A percentile compares a stretch with the other conserved stretches of the same genome.
phyloP scores from a whole-genome alignment of 352 stramenopile genomes.

The Globisporangium paroecandrum region DNA sequence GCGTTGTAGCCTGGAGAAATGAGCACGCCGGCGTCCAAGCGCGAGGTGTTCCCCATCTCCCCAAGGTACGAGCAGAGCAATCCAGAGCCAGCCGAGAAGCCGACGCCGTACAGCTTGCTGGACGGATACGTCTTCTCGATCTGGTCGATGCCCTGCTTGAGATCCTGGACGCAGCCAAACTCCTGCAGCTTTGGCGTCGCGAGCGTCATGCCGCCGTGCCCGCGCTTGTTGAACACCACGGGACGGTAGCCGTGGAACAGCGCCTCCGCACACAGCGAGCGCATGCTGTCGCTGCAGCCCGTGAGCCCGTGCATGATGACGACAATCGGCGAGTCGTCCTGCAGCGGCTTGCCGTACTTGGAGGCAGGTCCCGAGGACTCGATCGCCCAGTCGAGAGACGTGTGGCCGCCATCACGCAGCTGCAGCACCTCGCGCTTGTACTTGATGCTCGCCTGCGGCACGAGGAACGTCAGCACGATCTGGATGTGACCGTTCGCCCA shows the following conservation, averaged over 20 bases:
- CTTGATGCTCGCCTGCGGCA: constrained; percentile 47
- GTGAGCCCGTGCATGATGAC: constrained; percentile 72
- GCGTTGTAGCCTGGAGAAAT: constrained; percentile 78
- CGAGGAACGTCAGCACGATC: constrained; percentile 66
- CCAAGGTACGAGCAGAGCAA: constrained; percentile 73
- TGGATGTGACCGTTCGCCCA: constrained; percentile 77
- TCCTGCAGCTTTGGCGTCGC: constrained; percentile 61
- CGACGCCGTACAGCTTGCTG: constrained; percentile 58
- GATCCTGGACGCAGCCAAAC: constrained; percentile 63
- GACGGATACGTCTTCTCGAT: constrained; percentile 45
- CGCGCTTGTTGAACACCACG: constrained; percentile 85
- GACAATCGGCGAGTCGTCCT: constrained; percentile 41
- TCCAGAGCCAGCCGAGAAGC: constrained; percentile 64
- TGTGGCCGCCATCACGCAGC: constrained; percentile 59
- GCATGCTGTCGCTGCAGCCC: constrained; percentile 59
- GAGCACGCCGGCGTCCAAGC: constrained; percentile 51
- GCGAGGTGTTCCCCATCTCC: constrained; percentile 47
- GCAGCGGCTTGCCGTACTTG: constrained; percentile 10
- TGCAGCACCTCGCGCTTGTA: constrained; percentile 62
- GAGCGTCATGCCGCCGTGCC: constrained; percentile 62
- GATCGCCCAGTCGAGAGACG: constrained; percentile 64
- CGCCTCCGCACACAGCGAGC: constrained; percentile 59
- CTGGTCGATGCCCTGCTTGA: constrained; percentile 46
- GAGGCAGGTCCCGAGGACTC: constrained; percentile 25
- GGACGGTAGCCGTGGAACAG: constrained; percentile 61